Evolutionary conservation across 1,139 yeast genomes (phyloP), one percentile per base, ranked within the genome.

Genomic region (Pichia sp.): DNA sequence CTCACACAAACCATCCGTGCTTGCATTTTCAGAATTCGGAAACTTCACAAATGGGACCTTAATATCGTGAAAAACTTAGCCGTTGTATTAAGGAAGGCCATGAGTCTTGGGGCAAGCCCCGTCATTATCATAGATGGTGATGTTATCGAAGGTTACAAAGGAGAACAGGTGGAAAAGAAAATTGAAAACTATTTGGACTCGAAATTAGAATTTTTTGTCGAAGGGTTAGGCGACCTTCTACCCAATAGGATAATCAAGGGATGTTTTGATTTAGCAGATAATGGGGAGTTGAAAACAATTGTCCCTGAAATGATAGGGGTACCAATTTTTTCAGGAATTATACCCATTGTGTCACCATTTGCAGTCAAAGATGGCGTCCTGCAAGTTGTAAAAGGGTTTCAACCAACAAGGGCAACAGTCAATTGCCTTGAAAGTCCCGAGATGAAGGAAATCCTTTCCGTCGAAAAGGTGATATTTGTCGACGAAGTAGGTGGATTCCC

Each of bases 401-500:
- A 70, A 24, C 71, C 72, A 0, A 66, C 77, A 34, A 63, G 66
- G 48, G 63, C 69, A 17, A 58, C 76, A 3, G 69, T 75, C 2
- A 49, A 55, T 30, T 67, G 68, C 30, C 63, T 78, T 16, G 55
- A 58, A 38, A 48, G 55, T 16, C 52, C 54, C 6, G 58, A 60
- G 4, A 44, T 51, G 27, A 57, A 58, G 1, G 65, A 74, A 43
- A 60, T 76, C 14, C 68, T 82, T 10, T 74, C 85, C 0, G 78
- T 93, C 36, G 98, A 93, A 60, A 93, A 93, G 62, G 72, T 93
- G 34, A 82, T 93, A 8, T 81, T 86, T 61, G 74, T 93, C 36
- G 97, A 91, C 62, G 82, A 84, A 0, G 68, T 79, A 14, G 99
- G 99, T 1, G 99, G 99, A 0, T 85, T 90, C 10, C 98, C 98